Evolutionary conservation across 2,329 filamentous ascomycete species (phyloP).

Genomic region (Thelonectria discophora): DNA sequence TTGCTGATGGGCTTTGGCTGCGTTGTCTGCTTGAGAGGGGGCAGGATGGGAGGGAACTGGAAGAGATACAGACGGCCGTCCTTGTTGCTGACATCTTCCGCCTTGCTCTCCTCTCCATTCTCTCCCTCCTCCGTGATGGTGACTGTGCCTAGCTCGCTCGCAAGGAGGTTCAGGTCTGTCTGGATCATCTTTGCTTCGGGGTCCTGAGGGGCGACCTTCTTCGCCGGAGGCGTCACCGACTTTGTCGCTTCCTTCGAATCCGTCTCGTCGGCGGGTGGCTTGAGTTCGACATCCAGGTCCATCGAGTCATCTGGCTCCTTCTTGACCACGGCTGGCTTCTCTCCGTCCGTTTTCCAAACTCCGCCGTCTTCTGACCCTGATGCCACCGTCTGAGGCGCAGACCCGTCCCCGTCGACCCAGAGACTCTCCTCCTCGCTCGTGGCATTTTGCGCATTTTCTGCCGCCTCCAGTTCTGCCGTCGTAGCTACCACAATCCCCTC

Average conservation of each 20-base stretch:
- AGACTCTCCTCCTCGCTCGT: constrained; percentile 56
- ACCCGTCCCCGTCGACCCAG: constrained; percentile 52
- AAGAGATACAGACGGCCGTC: constrained; percentile 71
- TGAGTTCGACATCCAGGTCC: constrained; percentile 51
- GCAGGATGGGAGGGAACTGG: constrained; percentile 70
- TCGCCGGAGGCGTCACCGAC: constrained; percentile 30
- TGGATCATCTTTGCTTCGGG: constrained; percentile 52
- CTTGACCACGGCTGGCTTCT: constrained; percentile 52
- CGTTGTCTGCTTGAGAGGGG: constrained; percentile 56
- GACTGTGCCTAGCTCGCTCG: constrained; percentile 53
- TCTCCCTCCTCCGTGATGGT: constrained; percentile 44
- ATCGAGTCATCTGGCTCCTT: constrained; percentile 55
- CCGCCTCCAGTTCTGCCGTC: constrained; percentile 65
- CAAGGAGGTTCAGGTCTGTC: constrained; percentile 53
- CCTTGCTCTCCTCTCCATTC: constrained; percentile 41
- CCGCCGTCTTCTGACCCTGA: constrained; percentile 48
- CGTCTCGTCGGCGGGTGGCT: constrained; percentile 35
- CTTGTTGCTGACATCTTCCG: constrained; percentile 47
- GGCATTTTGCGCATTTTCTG: constrained; percentile 53
- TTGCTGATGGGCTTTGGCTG: constrained; percentile 39
- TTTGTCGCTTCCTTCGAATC: constrained; percentile 38
- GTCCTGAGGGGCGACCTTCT: constrained; percentile 46
- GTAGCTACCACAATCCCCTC: constrained; percentile 63
- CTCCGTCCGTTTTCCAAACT: constrained; percentile 55
- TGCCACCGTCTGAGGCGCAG: constrained; percentile 36